Conservation (phyloP, 2,329 filamentous ascomycete genomes). For the Colletotrichum sp. region DNA sequence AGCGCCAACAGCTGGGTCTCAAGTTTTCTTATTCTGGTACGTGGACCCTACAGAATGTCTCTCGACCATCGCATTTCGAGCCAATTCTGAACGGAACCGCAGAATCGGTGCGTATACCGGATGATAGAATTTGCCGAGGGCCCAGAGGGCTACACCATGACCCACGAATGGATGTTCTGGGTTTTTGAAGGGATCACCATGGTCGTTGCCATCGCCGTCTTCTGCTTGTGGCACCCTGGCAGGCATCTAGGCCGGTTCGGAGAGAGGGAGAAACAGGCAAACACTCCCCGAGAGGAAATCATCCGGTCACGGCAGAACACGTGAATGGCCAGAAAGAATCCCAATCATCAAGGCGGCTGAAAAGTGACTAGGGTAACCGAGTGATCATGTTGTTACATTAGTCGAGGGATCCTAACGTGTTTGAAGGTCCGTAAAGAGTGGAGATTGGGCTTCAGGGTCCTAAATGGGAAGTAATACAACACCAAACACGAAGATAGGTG, state of each 20-base stretch:
- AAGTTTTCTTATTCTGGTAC: constrained; percentile 49
- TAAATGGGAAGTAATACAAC: background rate
- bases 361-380: background rate
- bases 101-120: constrained; percentile 58
- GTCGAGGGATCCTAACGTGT: background rate
- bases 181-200: constrained; percentile 55
- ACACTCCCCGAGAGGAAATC: background rate
- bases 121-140: constrained; percentile 57
- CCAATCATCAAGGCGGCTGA: background rate
- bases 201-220: constrained; percentile 48
- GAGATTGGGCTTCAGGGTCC: background rate
- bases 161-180: constrained; percentile 58
- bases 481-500: background rate
- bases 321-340: background rate
- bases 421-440: background rate
- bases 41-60: constrained; percentile 14
- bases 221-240: constrained; percentile 54
- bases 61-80: background rate
- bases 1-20: constrained; percentile 47
- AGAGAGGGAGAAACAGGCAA: background rate
- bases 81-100: background rate
- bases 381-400: background rate
- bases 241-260: constrained; percentile 34
- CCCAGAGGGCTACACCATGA: constrained; percentile 53
- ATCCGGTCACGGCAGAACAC: background rate